Evolutionary conservation across 192 early-diverging fungal genomes (phyloP).

Genomic region (Mortierella alpina): DNA sequence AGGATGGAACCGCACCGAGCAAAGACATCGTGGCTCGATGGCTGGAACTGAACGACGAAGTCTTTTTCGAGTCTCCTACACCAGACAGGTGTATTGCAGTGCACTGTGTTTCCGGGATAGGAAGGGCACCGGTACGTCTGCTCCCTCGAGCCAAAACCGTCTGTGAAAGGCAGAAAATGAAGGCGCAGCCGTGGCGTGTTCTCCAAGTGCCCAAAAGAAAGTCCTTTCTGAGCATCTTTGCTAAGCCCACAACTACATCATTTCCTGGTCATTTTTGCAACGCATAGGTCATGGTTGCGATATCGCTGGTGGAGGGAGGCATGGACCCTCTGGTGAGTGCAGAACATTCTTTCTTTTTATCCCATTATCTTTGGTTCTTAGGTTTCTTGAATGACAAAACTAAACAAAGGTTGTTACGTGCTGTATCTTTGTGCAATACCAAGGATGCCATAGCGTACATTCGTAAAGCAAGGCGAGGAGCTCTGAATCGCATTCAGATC

Average conservation of each 20-base stretch:
- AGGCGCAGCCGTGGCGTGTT: no score
- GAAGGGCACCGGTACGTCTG: constrained; percentile 72
- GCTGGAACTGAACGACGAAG: constrained; percentile 51
- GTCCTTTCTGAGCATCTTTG: no score
- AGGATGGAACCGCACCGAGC: constrained; percentile 72
- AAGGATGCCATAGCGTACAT: constrained; percentile 59
- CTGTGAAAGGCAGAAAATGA: no score
- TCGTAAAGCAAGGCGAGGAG: constrained; percentile 51
- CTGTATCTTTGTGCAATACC: background rate
- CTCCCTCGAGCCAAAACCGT: no score
- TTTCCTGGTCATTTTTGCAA: no score
- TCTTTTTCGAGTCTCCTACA: constrained; percentile 26
- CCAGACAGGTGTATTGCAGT: constrained; percentile 55
- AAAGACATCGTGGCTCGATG: constrained; percentile 42
- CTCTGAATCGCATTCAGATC: constrained; percentile 57
- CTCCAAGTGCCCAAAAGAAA: no score
- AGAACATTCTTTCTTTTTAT: constrained; percentile 2
- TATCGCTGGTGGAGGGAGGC: constrained; percentile 78
- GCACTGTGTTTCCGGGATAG: constrained; percentile 82
- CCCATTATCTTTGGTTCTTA: background rate
- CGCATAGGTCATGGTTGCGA: constrained; percentile 67
- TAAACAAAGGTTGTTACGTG: background rate
- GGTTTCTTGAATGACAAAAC: background rate
- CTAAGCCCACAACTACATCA: no score
- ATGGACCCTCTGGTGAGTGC: constrained; percentile 72